Evolutionary conservation across 257 asterid species (phyloP), one percentile per base, ranked within the genome.

Genomic region (Salvia rosmarinus): DNA sequence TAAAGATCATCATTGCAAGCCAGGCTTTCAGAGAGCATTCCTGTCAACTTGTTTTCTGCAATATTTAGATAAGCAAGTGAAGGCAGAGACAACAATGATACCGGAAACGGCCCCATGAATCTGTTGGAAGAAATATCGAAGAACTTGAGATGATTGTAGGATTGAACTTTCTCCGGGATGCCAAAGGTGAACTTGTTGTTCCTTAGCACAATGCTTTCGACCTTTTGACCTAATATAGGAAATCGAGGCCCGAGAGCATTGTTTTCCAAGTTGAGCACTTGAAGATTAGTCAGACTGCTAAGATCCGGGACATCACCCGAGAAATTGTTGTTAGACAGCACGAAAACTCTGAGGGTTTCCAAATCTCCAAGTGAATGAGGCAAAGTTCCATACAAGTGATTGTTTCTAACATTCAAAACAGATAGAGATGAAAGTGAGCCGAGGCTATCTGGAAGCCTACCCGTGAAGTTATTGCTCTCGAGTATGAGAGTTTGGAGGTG

Each of bases 271-370:
- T 86, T 86, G 50, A 90, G 90, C 37, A 86, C 85, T 77, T 86
- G 98, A 73, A 93, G 96, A 64, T 87, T 86, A 42, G 74, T 80
- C 78, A 90, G 78, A 17, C 82, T 62, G 68, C 87, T 76, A 21
- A 93, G 82, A 87, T 87, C 96, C 11, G 98, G 98, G 60, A 90
- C 88, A 59, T 84, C 84, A 12, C 96, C 86, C 4, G 90, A 85
- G 74, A 93, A 89, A 2, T 79, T 84, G 86, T 93, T 93, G 68
- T 75, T 72, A 3, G 97, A 87, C 60, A 90, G 77, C 32, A 76
- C 81, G 72, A 93, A 89, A 34, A 93, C 75, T 44, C 97, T 80
- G 68, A 93, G 89, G 75, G 76, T 84, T 19, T 65, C 79, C 80
- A 93, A 74, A 55, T 64, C 76, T 51, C 80, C 80, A 9, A 90